Base-by-base conservation (phyloP, 495 filamentous ascomycete genomes). In the Aspergillus avenaceus region DNA sequence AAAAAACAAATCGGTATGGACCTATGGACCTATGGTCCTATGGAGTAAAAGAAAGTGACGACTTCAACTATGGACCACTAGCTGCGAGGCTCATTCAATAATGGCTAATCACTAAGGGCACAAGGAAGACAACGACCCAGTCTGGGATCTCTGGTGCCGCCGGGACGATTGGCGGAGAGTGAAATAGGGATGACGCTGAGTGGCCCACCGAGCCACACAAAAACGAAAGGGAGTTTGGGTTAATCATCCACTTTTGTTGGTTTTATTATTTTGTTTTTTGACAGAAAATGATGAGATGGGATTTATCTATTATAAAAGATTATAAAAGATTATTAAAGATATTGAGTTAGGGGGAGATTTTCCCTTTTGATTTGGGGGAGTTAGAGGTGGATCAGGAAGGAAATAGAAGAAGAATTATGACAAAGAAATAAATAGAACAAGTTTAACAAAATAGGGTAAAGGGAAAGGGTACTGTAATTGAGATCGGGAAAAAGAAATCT, bases 171-270 rank as follows among this genome's bases (percentile, higher is more conserved):
- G 67, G 70, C 53, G 61, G 67, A 38, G 54, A 61, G 52, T 50
- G 58, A 59, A 69, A 67, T 67, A 64, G 67, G 66, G 67, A 71
- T 71, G 68, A 71, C 65, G 68, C 61, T 62, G 60, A 56, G 58
- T 49, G 64, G 71, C 69, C 71, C 74, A 75, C 69, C 62, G 67
- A 70, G 71, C 71, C 66, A 76, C 73, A 76, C 69, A 75, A 50
- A 53, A 38, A 18, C 22, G 36, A 38, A 21, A 21, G 36, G 22
- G 31, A 4, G 31, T 12, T 4, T 4, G n/a, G n/a, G n/a, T 38
- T 21, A 8, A 38, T 38, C 36, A 38, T 18, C 22, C 36, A 18
- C 16, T 38, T 21, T 21, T 38, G 36, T 38, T 38, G 13, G 36
- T 38, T 11, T 14, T 1, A 18, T 1, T 38, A 11, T 37, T n/a